phyloP scores from a whole-genome alignment of 768 basidiomycete genomes.

The Russula virescens region DNA sequence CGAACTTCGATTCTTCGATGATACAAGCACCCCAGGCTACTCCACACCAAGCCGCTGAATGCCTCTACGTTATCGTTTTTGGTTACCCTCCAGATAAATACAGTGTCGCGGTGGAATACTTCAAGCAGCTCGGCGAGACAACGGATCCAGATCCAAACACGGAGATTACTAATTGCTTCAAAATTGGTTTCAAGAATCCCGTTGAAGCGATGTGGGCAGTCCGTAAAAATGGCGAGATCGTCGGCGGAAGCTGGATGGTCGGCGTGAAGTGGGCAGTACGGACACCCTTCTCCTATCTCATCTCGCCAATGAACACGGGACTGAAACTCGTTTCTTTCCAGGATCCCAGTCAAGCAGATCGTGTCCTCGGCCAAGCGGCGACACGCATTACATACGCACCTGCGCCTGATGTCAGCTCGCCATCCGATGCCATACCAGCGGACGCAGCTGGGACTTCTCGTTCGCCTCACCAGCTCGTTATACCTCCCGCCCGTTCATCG shows the following conservation, averaged over 20 bases:
- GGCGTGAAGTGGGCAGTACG: constrained; percentile 83
- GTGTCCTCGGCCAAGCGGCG: constrained; percentile 38
- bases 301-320: neutral
- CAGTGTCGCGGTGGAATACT: constrained; percentile 64
- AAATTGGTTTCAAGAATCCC: constrained; percentile 64
- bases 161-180: constrained; percentile 77
- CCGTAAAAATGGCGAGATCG: constrained; percentile 74
- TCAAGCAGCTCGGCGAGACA: constrained; percentile 64
- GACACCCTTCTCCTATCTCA: constrained; percentile 37
- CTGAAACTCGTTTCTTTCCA: constrained; percentile 27
- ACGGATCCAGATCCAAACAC: constrained; percentile 62
- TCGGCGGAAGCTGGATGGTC: constrained; percentile 74
- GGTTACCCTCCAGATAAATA: constrained; percentile 85
- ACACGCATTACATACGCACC: constrained; percentile 20
- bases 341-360: constrained; percentile 59
- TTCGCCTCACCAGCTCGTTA: constrained; percentile 34
- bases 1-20: constrained; percentile 36
- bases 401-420: constrained; percentile 22
- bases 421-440: constrained; percentile 23
- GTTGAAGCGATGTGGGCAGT: constrained; percentile 76
- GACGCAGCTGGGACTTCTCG: constrained; percentile 26
- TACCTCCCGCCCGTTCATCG: constrained; percentile 44
- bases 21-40: constrained; percentile 22
- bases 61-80: constrained; percentile 70
- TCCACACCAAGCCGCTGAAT: constrained; percentile 32